Percentiles rank a stretch among this genome's conserved stretches.
Conservation (phyloP, 2,329 filamentous ascomycete species). For the Aspergillus jensenii region DNA sequence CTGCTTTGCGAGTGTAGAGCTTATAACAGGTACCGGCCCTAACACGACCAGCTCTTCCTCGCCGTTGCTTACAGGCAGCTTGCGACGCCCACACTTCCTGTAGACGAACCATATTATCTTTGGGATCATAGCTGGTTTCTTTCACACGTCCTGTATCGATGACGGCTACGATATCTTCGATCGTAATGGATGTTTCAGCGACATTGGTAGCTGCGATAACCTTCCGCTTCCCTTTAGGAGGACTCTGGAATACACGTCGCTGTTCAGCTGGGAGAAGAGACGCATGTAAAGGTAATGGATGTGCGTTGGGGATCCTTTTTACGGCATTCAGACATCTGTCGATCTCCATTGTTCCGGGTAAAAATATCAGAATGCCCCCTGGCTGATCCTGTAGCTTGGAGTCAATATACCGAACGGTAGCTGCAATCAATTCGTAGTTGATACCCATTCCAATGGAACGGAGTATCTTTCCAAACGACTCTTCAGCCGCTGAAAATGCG, state of each 20-base stretch:
- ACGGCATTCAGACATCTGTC: constrained; percentile 73
- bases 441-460: constrained; percentile 76
- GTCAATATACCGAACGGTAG: constrained; percentile 80
- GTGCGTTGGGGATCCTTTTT: constrained; percentile 62
- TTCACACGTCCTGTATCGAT: constrained; percentile 96
- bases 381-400: constrained; percentile 68
- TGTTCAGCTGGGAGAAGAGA: constrained; percentile 88
- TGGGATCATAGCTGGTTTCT: constrained; percentile 89
- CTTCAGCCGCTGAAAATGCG: constrained; percentile 45
- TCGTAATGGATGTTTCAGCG: constrained; percentile 97
- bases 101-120: constrained; percentile 90
- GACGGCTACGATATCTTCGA: constrained; percentile 93
- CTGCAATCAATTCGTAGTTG: constrained; percentile 83
- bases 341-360: constrained; percentile 91
- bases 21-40: constrained; percentile 92
- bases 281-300: constrained; percentile 86
- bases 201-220: constrained; percentile 95
- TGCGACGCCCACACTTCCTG: constrained; percentile 94
- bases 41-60: constrained; percentile 90
- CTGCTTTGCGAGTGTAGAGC: constrained; percentile 83
- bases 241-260: constrained; percentile 74
- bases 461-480: constrained; percentile 66
- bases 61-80: constrained; percentile 90
- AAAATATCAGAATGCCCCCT: constrained; percentile 91
- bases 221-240: constrained; percentile 81